phyloP scores from a whole-genome alignment of 1,284 basidiomycete genomes.

The Ceratobasidium sp. region DNA sequence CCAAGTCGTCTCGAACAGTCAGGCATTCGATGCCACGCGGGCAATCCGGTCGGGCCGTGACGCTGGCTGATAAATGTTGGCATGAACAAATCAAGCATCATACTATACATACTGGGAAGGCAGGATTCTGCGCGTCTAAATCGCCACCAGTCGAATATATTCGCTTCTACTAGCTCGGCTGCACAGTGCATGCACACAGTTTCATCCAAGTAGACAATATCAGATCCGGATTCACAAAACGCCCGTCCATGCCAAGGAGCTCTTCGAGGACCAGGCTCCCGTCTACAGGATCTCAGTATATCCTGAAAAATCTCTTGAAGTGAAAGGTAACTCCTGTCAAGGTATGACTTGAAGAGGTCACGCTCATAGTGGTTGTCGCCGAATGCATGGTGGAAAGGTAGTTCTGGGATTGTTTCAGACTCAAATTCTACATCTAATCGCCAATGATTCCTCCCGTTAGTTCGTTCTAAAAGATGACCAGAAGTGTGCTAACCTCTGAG shows the following conservation, averaged over 20 bases:
- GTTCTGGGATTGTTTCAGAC: too few relatives aligned
- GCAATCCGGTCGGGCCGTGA: slow-evolving; percentile 9
- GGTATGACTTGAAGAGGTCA: not conserved
- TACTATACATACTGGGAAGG: slow-evolving; percentile 1
- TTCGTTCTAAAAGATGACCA: too few relatives aligned
- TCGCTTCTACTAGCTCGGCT: slow-evolving; percentile 18
- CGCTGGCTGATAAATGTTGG: too few relatives aligned
- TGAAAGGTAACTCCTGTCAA: not conserved
- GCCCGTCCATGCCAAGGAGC: slow-evolving; percentile 13
- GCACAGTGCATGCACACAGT: slow-evolving; percentile 9
- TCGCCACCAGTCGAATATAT: slow-evolving; percentile 26
- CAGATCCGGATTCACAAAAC: not conserved
- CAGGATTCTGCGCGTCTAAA: not conserved
- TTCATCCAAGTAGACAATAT: not conserved
- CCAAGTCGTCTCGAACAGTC: slow-evolving; percentile 14
- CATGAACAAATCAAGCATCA: too few relatives aligned
- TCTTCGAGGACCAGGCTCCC: not conserved
- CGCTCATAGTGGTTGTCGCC: slow-evolving; percentile 8
- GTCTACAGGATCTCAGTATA: too few relatives aligned
- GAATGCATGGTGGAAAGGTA: slow-evolving; percentile 1
- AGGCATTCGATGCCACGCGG: slow-evolving; percentile 35
- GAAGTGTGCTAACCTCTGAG: slow-evolving; percentile 10
- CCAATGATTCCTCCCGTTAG: too few relatives aligned
- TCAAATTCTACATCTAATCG: too few relatives aligned
- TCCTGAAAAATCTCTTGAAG: slow-evolving; percentile 1